Evolutionary conservation across 2,329 filamentous ascomycete species (phyloP).

Genomic region (Cladosporium sp.): DNA sequence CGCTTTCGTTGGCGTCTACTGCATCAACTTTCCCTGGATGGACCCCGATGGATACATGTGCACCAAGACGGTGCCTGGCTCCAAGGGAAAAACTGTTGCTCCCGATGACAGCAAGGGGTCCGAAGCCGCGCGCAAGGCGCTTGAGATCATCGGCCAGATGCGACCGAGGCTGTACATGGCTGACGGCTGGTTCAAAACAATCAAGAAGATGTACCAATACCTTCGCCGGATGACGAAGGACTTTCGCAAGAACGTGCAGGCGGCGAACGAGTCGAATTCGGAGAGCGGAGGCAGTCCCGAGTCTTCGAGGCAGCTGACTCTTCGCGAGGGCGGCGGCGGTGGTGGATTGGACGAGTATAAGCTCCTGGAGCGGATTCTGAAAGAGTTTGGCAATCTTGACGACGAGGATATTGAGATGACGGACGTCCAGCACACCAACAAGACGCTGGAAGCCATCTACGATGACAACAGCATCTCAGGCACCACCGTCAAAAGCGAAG

Average conservation of each 20-base stretch:
- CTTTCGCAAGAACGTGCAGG: conserved; percentile 33
- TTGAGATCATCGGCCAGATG: conserved; percentile 48
- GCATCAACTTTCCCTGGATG: conserved; percentile 62
- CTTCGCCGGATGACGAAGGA: conserved; percentile 48
- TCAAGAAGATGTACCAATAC: conserved; percentile 49
- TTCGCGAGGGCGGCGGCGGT: conserved; percentile 40
- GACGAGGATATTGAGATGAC: conserved; percentile 34
- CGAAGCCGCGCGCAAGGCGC: conserved; percentile 44
- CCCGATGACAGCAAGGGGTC: conserved; percentile 25
- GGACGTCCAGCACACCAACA: conserved; percentile 14
- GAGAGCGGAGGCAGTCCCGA: conserved; percentile 26
- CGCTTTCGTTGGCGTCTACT: conserved; percentile 59
- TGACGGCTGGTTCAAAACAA: conserved; percentile 48
- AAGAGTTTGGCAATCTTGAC: conserved; percentile 32
- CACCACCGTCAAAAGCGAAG: conserved; percentile 30
- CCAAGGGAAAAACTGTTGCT: conserved; percentile 11
- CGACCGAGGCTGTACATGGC: conserved; percentile 51
- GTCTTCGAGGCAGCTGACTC: conserved; percentile 32
- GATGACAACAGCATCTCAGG: conserved; percentile 25
- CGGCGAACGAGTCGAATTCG: conserved; percentile 23
- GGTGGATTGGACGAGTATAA: conserved; percentile 54
- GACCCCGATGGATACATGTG: conserved; percentile 53
- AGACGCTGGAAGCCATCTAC: conserved; percentile 22
- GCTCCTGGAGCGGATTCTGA: conserved; percentile 32
- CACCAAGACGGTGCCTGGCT: conserved; percentile 12